phyloP scores from a whole-genome alignment of 371 early-diverging fungal genomes.

The Mucor mucedo region DNA sequence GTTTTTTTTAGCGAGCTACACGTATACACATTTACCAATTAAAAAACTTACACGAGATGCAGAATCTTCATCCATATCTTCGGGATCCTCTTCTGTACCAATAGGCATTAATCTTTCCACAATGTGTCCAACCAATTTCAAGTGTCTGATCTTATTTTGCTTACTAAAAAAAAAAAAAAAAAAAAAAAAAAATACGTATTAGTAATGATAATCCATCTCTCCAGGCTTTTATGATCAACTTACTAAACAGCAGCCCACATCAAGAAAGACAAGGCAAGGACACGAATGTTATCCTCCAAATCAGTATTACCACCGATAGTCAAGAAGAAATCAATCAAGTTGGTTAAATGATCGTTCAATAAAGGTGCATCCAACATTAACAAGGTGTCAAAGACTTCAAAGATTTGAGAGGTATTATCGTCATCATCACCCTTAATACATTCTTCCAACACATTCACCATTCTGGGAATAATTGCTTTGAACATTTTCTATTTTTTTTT shows the following conservation, averaged over 20 bases:
- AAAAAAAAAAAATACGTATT: conserved; percentile 4
- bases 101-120: conserved; percentile 81
- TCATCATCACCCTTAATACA: conserved; percentile 75
- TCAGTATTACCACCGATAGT: conserved; percentile 65
- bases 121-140: conserved; percentile 75
- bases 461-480: conserved; percentile 76
- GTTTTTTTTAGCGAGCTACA: not conserved
- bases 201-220: not conserved
- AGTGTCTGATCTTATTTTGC: conserved; percentile 75
- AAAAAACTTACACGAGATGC: conserved; percentile 54
- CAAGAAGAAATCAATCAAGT: conserved; percentile 79
- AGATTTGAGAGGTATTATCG: conserved; percentile 72
- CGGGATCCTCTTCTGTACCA: conserved; percentile 80
- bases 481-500: conserved; percentile 54
- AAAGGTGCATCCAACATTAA: conserved; percentile 82
- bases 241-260: conserved; percentile 80
- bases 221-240: conserved; percentile 23
- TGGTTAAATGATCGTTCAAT: conserved; percentile 71
- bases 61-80: conserved; percentile 82
- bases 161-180: conserved; percentile 50
- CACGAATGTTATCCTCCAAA: conserved; percentile 70
- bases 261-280: conserved; percentile 79
- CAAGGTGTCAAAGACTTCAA: conserved; percentile 85
- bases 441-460: conserved; percentile 84
- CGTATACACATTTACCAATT: too few relatives aligned